Conservation (phyloP, 257 asterid genomes). For the Solanum chilense region DNA sequence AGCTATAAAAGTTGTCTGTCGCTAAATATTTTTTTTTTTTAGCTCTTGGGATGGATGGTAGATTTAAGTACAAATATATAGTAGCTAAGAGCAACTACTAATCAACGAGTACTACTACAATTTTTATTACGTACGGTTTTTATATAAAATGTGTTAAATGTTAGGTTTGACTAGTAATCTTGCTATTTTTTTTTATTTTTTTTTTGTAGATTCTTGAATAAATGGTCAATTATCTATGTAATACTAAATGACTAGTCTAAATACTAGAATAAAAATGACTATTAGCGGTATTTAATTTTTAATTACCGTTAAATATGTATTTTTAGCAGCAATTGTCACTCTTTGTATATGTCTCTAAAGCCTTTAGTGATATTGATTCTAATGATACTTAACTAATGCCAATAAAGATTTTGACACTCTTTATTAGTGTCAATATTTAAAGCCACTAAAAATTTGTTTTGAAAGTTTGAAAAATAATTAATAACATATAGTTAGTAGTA, state of each 20-base stretch:
- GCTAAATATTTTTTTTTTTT: background rate
- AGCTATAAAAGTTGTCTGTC: background rate
- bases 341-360: too few species aligned
- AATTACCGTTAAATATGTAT: too few species aligned
- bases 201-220: background rate
- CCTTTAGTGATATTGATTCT: too few species aligned
- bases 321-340: too few species aligned
- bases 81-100: background rate
- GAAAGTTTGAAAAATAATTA: background rate
- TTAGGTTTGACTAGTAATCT: background rate
- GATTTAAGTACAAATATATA: background rate
- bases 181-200: background rate
- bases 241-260: background rate
- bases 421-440: too few species aligned
- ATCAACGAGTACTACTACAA: background rate
- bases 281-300: too few species aligned
- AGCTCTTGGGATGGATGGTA: background rate
- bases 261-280: too few species aligned
- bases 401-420: accelerated
- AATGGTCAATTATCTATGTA: background rate
- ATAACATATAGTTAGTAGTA: background rate
- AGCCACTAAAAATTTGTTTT: accelerated
- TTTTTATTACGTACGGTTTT: background rate
- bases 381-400: accelerated
- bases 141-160: background rate